Conservation (phyloP, 768 basidiomycete genomes). For the Sporobolomyces pararoseus region DNA sequence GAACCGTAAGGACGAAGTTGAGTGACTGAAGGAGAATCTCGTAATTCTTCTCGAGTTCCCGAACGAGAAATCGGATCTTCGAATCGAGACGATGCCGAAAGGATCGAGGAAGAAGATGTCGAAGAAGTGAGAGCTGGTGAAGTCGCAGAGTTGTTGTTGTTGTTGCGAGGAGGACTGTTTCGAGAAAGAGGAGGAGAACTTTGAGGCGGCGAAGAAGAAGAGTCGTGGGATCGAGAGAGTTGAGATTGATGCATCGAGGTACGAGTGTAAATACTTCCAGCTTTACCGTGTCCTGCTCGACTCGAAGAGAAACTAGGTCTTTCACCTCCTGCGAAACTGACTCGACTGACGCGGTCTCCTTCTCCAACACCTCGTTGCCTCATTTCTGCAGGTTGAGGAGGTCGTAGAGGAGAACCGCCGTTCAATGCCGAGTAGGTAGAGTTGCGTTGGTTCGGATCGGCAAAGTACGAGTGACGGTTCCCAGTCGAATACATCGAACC, state of each 20-base stretch:
- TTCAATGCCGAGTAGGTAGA: constrained; percentile 33
- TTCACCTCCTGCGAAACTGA: constrained; percentile 29
- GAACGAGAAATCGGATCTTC: constrained; percentile 26
- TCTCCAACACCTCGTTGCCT: constrained; percentile 22
- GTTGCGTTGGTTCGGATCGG: constrained; percentile 15
- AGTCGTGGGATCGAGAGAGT: neutral
- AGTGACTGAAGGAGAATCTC: constrained; percentile 7
- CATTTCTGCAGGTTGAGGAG: constrained; percentile 31
- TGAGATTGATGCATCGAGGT: constrained; percentile 25
- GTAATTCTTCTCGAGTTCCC: constrained; percentile 23
- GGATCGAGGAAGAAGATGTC: neutral
- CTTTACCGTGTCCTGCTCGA: neutral
- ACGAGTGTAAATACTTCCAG: constrained; percentile 20
- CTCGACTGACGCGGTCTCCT: constrained; percentile 22
- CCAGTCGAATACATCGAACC: constrained; percentile 27
- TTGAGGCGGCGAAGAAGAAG: neutral
- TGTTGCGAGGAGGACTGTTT: no score
- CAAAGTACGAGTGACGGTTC: constrained; percentile 28
- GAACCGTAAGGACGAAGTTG: neutral
- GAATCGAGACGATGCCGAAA: constrained; percentile 2
- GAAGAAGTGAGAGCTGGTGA: constrained; percentile 1
- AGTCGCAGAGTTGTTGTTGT: no score
- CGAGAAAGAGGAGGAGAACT: neutral
- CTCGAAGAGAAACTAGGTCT: constrained; percentile 12
- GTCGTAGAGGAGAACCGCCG: neutral